Base-by-base conservation (phyloP, 306 rosid species). In the Acacia crassicarpa region DNA sequence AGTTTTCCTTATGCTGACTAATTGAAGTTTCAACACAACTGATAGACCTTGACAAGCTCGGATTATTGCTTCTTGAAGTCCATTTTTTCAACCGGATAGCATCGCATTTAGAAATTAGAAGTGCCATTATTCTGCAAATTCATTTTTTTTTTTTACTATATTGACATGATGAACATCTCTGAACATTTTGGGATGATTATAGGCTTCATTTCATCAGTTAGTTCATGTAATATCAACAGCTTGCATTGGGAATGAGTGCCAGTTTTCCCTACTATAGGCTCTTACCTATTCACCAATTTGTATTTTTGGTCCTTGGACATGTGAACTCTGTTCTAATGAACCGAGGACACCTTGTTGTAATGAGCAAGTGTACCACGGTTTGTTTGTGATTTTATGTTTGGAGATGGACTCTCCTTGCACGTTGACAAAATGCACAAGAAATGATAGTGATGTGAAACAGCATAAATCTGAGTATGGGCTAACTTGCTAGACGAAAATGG, bases 251-350 rank as follows among this genome's bases (percentile, higher is more conserved):
- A 80, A 27, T 15, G 56, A 35, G 68, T 53, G 75, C 48, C 30
- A 2, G 27, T 67, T 9, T 61, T 16, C 62, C 75, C 35, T 43
- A 4, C 58, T 44, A 2, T 9, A 6, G 54, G 54, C 75, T 43
- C 65, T 32, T 78, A 30, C 67, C 77, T 51, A 78, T 59, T 76
- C 45, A 27, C 33, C 68, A 43, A 3, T 78, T 78, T 78, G 68
- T 78, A 53, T 51, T 27, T 23, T 75, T 82, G 77, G 76, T 67
- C 22, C 71, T 75, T 61, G 58, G 51, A 14, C 80, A 45, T 67
- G 74, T 82, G 86, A 84, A 75, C 48, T 81, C 22, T 38, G 2
- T 67, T 23, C 45, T 66, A 65, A 27, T 66, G 73, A 86, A 25
- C 74, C 71, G 23, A 62, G 33, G 75, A 35, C 80, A 40, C 25